Percentiles rank a stretch among this genome's conserved stretches.
These are phyloP conservation scores for Dorcoceras hygrometricum DNA, from an alignment of 257 asterid genomes.

Conservation along the genomic window DNA sequence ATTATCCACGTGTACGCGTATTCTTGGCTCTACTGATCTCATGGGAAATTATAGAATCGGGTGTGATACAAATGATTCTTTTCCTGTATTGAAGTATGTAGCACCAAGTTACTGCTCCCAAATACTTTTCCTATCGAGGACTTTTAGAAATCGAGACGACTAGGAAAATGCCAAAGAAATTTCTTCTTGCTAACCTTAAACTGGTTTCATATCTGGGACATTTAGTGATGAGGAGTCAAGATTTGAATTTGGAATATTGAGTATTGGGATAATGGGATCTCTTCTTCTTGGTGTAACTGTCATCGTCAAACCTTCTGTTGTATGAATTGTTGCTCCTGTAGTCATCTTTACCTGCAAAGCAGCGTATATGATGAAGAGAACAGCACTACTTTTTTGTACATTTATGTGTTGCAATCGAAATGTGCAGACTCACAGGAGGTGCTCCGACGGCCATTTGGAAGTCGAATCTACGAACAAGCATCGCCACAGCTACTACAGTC, in stretches of 20 bases:
- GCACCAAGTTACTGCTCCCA: neutral
- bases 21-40: too few species aligned
- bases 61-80: neutral
- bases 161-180: slow-evolving; percentile 42
- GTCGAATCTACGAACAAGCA: slow-evolving; percentile 87
- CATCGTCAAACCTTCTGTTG: slow-evolving; percentile 88
- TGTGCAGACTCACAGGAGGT: slow-evolving; percentile 76
- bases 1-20: too few species aligned
- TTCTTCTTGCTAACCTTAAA: slow-evolving; percentile 42
- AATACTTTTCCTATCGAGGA: neutral
- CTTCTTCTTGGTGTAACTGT: slow-evolving; percentile 67
- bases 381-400: neutral
- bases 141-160: neutral
- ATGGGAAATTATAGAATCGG: too few species aligned
- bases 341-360: slow-evolving; percentile 83
- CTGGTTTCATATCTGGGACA: slow-evolving; percentile 32
- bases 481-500: slow-evolving; percentile 78
- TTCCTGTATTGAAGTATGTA: neutral
- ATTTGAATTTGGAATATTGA: slow-evolving; percentile 44
- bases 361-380: slow-evolving; percentile 1
- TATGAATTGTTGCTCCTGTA: slow-evolving; percentile 97
- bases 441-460: slow-evolving; percentile 89
- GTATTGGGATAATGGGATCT: slow-evolving; percentile 58
- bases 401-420: neutral
- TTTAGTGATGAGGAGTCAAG: slow-evolving; percentile 33